Evolutionary conservation across 2,329 filamentous ascomycete genomes (phyloP).

Genomic region (Nemania diffusa): DNA sequence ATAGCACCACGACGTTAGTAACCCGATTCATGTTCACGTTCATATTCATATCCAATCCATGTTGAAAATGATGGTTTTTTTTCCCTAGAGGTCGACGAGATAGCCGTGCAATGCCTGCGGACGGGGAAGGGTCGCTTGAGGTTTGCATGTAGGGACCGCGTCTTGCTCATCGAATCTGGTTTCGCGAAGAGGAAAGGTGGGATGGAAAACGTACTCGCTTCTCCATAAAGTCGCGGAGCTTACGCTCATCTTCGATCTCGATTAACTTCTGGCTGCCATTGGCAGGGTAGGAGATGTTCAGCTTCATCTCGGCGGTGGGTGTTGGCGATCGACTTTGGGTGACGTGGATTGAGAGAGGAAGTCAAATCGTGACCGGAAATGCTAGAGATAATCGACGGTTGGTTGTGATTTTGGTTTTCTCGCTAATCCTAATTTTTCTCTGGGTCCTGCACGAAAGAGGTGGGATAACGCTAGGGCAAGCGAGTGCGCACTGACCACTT

Average conservation of each 20-base stretch:
- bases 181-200: constrained; percentile 27
- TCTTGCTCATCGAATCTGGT: constrained; percentile 31
- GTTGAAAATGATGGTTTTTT: constrained; percentile 2
- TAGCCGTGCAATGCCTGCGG: constrained; percentile 41
- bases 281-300: constrained; percentile 87
- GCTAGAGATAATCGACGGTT: constrained; percentile 40
- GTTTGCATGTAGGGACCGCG: neutral
- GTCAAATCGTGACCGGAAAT: constrained; percentile 45
- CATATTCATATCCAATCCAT: neutral
- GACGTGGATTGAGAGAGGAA: constrained; percentile 46
- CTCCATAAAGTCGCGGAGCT: constrained; percentile 98
- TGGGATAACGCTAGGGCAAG: constrained; percentile 44
- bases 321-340: constrained; percentile 50
- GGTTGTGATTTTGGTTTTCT: constrained; percentile 45
- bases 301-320: constrained; percentile 73
- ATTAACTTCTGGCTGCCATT: constrained; percentile 99
- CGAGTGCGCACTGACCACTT: constrained; percentile 41
- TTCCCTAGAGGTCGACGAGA: constrained; percentile 18
- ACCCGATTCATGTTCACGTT: constrained; percentile 21
- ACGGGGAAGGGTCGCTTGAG: neutral
- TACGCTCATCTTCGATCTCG: constrained; percentile 99
- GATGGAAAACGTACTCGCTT: constrained; percentile 76
- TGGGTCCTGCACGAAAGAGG: constrained; percentile 40
- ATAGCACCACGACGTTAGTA: constrained; percentile 50
- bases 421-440: constrained; percentile 48